Conservation (phyloP, 140 eudicot genomes). For the Senecio squalidus region DNA sequence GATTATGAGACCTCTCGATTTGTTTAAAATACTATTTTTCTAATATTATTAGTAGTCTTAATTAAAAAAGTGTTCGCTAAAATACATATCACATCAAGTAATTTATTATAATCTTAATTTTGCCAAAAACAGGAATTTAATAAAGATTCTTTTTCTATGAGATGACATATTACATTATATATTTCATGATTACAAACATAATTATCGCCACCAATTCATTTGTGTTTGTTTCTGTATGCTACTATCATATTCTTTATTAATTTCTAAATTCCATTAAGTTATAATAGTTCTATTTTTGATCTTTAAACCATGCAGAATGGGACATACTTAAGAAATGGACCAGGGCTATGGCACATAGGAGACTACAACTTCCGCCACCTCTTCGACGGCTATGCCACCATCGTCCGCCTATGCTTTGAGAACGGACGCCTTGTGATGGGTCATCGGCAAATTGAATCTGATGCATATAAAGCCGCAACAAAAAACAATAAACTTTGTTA, state of each 20-base stretch:
- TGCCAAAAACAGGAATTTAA: neutral
- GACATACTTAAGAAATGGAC: constrained; percentile 92
- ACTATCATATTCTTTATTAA: neutral
- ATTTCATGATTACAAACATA: constrained; percentile 11
- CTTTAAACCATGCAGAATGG: constrained; percentile 76
- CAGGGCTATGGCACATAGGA: constrained; percentile 88
- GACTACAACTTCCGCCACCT: constrained; percentile 95
- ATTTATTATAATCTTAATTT: neutral
- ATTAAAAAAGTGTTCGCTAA: too few species aligned
- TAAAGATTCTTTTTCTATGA: constrained; percentile 20
- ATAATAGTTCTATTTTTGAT: too few species aligned
- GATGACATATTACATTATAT: constrained; percentile 18
- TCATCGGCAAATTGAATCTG: constrained; percentile 87
- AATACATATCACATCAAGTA: neutral
- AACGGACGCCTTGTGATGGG: constrained; percentile 65
- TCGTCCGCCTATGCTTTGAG: constrained; percentile 76
- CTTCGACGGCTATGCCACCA: constrained; percentile 96
- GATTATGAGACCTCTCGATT: too few species aligned
- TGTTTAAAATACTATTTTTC: too few species aligned
- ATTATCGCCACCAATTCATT: constrained; percentile 23
- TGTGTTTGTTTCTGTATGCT: constrained; percentile 18
- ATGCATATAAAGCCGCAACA: constrained; percentile 85
- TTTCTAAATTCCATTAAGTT: neutral
- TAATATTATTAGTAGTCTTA: too few species aligned
- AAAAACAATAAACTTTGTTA: constrained; percentile 65